Evolutionary conservation across 306 rosid genomes (phyloP), one percentile per base, ranked within the genome.

Genomic region (Inga leiocalycina): DNA sequence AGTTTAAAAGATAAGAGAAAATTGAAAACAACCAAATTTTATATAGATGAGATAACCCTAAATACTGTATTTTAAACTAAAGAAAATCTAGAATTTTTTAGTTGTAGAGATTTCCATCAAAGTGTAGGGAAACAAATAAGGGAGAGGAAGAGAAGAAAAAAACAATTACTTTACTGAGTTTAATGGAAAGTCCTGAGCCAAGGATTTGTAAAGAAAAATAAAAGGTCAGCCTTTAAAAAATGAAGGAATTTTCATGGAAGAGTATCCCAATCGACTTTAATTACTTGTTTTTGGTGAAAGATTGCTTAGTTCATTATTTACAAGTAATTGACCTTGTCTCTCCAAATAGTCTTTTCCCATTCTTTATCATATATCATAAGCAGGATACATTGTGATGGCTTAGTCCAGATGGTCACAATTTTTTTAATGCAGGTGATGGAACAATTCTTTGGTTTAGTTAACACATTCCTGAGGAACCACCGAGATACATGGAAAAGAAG

Each of bases 401-500:
- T 81, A 56, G 76, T 45, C 82, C 35, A 76, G 65, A 61, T 71
- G 52, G 30, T 57, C 34, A 44, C 71, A 49, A 27, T 76, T 81
- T 80, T 76, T 46, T 64, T 80, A 61, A 45, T 3, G 39, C 88
- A 95, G 97, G 98, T 92, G 67, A 95, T 95, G 98, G 98, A 95
- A 82, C 98, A 95, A 61, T 93, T 93, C 89, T 95, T 95, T 82
- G 91, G 92, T 81, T 85, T 95, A 85, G 98, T 93, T 32, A 95
- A 95, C 93, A 95, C 98, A 81, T 95, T 95, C 90, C 83, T 95
- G 32, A 92, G 86, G 80, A 93, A 92, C 83, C 96, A 92, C 80
- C 96, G 84, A 59, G 96, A 93, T 80, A 89, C 97, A 13, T 72
- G 97, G 92, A 92, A 90, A 86, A 89, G 98, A 85, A 89, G 98